Evolutionary conservation across 306 rosid genomes (phyloP).

Genomic region (Acmispon strigosus): DNA sequence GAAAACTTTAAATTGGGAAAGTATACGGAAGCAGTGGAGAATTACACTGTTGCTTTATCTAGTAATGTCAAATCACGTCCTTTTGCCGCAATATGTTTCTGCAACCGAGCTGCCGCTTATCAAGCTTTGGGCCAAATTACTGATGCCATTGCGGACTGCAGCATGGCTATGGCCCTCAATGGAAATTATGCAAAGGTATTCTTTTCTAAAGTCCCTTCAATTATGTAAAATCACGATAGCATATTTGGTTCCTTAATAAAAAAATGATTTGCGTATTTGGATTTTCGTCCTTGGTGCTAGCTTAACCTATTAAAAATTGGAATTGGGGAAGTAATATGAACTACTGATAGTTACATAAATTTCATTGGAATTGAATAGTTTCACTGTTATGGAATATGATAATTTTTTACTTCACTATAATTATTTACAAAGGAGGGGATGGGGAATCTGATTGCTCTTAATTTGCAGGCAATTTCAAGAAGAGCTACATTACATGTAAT

Average conservation of each 20-base stretch:
- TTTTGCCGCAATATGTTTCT: conserved; percentile 78
- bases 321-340: not conserved
- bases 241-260: not conserved
- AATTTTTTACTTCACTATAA: not conserved
- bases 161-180: conserved; percentile 82
- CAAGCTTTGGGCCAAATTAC: conserved; percentile 83
- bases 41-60: conserved; percentile 77
- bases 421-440: not conserved
- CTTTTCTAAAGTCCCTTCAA: conserved; percentile 6
- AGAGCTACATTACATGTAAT: conserved; percentile 81
- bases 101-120: conserved; percentile 95
- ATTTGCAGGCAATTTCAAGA: conserved; percentile 79
- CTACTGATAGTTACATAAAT: not conserved
- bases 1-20: conserved; percentile 61
- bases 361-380: conserved; percentile 10
- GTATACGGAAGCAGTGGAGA: conserved; percentile 67
- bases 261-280: not conserved
- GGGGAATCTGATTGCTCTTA: conserved; percentile 18
- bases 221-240: conserved; percentile 12
- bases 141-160: conserved; percentile 94
- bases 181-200: conserved; percentile 76
- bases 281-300: conserved; percentile 2
- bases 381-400: not conserved
- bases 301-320: not conserved
- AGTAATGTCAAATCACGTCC: conserved; percentile 62